Percentiles rank a stretch among this genome's conserved stretches.
Conservation (phyloP, 2,329 filamentous ascomycete species). For the Cladosporium sp. region DNA sequence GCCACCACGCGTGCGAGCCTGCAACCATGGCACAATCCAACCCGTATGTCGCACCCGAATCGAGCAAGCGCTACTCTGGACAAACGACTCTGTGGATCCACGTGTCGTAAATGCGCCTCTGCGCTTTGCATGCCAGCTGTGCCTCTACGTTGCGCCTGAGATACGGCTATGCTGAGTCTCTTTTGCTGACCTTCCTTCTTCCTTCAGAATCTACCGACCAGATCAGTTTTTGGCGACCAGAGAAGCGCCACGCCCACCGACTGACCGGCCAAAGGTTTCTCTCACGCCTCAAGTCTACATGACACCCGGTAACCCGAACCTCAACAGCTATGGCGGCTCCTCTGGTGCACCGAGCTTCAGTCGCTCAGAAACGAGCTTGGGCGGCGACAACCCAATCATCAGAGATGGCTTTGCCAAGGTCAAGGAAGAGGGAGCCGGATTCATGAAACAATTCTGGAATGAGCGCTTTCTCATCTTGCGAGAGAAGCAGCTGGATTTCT, state of each 20-base stretch:
- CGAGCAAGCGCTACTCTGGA: too few relatives aligned
- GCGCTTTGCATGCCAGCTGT: neutral
- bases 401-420: constrained; percentile 72
- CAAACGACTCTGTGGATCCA: too few relatives aligned
- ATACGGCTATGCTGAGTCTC: neutral
- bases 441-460: constrained; percentile 61
- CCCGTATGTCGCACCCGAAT: constrained; percentile 10
- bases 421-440: constrained; percentile 82
- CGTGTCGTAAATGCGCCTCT: neutral
- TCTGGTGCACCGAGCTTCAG: constrained; percentile 28
- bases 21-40: constrained; percentile 14
- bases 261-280: constrained; percentile 63
- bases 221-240: constrained; percentile 93
- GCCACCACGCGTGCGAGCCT: constrained; percentile 1
- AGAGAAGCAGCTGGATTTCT: constrained; percentile 89
- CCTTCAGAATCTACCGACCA: constrained; percentile 53
- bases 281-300: constrained; percentile 69
- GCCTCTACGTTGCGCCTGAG: neutral
- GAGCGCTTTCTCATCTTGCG: constrained; percentile 87
- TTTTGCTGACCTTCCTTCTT: neutral
- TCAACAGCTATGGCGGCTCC: constrained; percentile 33
- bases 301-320: constrained; percentile 67
- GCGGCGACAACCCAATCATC: constrained; percentile 36
- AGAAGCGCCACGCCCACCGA: constrained; percentile 84
- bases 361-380: constrained; percentile 39